Conservation (phyloP, 1,284 basidiomycete species). For the Ceratorhiza oryzae-sativae region DNA sequence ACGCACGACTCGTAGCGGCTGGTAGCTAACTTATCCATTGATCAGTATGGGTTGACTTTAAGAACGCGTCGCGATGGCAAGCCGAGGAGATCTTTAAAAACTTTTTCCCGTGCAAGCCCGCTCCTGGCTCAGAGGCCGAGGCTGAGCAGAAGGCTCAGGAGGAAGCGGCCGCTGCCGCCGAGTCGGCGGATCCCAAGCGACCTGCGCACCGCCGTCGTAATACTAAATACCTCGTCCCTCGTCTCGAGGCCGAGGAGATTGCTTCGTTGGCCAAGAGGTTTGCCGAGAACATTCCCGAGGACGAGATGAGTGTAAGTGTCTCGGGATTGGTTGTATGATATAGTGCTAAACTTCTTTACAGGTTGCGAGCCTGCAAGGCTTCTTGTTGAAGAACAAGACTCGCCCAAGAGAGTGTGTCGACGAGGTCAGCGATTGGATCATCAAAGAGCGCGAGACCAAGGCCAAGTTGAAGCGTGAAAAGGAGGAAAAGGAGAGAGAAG, state of each 20-base stretch:
- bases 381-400: constrained; percentile 80
- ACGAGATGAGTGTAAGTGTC: constrained; percentile 76
- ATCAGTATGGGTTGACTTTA: constrained; percentile 78
- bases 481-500: constrained; percentile 60
- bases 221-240: constrained; percentile 57
- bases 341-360: constrained; percentile 47
- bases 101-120: constrained; percentile 77
- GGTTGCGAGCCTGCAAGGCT: constrained; percentile 85
- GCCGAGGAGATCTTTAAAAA: constrained; percentile 87
- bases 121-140: constrained; percentile 42
- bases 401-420: constrained; percentile 80
- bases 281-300: constrained; percentile 76
- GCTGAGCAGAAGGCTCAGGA: constrained; percentile 48
- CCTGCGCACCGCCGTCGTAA: constrained; percentile 30
- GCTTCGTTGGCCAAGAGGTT: constrained; percentile 76
- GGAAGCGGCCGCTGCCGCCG: constrained; percentile 52
- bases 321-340: constrained; percentile 2
- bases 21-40: not conserved
- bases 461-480: constrained; percentile 85
- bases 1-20: not conserved
- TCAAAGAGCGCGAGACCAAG: constrained; percentile 77
- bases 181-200: constrained; percentile 45
- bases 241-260: constrained; percentile 75
- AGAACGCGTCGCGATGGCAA: constrained; percentile 84
- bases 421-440: constrained; percentile 66